These are phyloP conservation scores for Penicillium cinerascens DNA, from an alignment of 495 filamentous ascomycete genomes.

Conservation along the genomic window DNA sequence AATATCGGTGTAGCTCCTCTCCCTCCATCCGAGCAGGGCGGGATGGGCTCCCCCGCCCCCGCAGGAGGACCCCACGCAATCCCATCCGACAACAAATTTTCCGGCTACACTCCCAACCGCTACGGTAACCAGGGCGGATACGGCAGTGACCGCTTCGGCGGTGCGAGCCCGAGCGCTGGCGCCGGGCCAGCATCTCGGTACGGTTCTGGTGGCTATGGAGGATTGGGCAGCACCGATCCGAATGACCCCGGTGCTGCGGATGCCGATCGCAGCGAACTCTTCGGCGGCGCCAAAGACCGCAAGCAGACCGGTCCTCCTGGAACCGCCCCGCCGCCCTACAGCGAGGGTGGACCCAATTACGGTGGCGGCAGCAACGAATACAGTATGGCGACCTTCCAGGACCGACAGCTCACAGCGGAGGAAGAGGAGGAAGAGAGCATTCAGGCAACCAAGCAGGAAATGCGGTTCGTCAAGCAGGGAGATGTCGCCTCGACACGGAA, in stretches of 20 bases:
- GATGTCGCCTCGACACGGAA: slow-evolving; percentile 70
- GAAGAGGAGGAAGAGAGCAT: slow-evolving; percentile 69
- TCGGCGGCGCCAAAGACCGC: slow-evolving; percentile 60
- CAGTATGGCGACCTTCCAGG: slow-evolving; percentile 58
- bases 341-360: slow-evolving; percentile 38
- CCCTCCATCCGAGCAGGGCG: slow-evolving; percentile 36
- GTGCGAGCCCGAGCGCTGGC: slow-evolving; percentile 24
- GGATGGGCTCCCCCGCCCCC: slow-evolving; percentile 22
- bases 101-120: slow-evolving; percentile 57
- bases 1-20: slow-evolving; percentile 40
- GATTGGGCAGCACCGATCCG: slow-evolving; percentile 55
- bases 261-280: slow-evolving; percentile 58
- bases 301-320: slow-evolving; percentile 39
- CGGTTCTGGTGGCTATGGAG: slow-evolving; percentile 71
- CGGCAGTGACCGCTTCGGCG: slow-evolving; percentile 60
- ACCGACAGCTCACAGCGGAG: slow-evolving; percentile 72
- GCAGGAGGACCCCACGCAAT: slow-evolving; percentile 24
- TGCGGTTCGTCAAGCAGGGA: slow-evolving; percentile 69
- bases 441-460: slow-evolving; percentile 66
- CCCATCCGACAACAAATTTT: slow-evolving; percentile 48
- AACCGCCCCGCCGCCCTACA: slow-evolving; percentile 44
- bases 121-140: slow-evolving; percentile 64
- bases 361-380: slow-evolving; percentile 46
- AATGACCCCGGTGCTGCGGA: slow-evolving; percentile 49
- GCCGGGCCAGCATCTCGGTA: slow-evolving; percentile 34